Base-by-base conservation (phyloP, 1,284 basidiomycete genomes). In the Leccinum fuscescens region DNA sequence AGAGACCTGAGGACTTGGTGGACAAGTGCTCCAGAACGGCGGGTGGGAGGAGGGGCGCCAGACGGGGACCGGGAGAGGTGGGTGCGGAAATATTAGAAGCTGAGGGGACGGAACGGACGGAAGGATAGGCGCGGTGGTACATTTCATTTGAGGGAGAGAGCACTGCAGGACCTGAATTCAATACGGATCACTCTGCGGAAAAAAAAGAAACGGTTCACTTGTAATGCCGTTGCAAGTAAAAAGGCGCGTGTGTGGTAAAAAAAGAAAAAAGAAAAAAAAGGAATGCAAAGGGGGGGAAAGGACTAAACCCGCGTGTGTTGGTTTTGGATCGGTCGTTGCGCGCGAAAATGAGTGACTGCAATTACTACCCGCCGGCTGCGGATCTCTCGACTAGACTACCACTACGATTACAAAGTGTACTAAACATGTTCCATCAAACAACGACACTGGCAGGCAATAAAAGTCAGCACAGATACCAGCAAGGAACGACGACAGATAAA, bases 121-220 rank as follows among this genome's bases (percentile, higher is more conserved):
- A 75, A 15, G 79, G 80, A 57, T 75, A 76, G 6, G 76, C 67
- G 55, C 81, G 75, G 63, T 80, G 78, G 65, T 80, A 76, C 65
- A 82, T 72, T 54, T 72, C 74, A 75, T 75, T 65, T 65, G 71
- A 69, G 17, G 67, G 65, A 31, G 71, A 70, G 20, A 72, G 67
- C 74, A 75, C 70, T 75, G 64, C 31, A 39, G 53, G 62, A 58
- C 49, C 27, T 52, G 53, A 51, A 29, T 54, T 72, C 57, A 69
- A 64, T 57, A 61, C 35, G 54, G 33, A 31, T 11, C 55, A 63
- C 58, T 54, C n/a, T 42, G 0, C 15, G 49, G 6, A 11, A 24
- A 31, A n/a, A n/a, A 14, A 53, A 49, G 4, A 33, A 33, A 59
- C 4, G 49, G 55, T 62, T 70, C 65, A 72, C 66, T 73, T n/a